A percentile compares a stretch with the other conserved stretches of the same genome.
These are phyloP conservation scores for Licmophora abbreviata DNA, from an alignment of 108 stramenopile species.

Conservation along the genomic window DNA sequence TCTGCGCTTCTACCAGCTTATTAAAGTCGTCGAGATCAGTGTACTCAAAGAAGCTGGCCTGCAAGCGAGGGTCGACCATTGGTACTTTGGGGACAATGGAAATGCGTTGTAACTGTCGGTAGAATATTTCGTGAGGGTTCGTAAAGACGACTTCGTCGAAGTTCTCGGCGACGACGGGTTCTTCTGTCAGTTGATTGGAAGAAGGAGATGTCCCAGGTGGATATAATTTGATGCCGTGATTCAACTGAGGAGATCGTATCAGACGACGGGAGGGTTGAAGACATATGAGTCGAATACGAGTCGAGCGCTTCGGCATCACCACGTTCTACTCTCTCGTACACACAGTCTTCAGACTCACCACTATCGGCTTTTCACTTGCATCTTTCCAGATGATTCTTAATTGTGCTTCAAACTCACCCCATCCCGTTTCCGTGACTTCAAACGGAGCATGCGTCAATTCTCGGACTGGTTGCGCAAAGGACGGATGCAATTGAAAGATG, in stretches of 20 bases:
- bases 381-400: conserved; percentile 89
- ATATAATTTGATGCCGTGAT: conserved; percentile 86
- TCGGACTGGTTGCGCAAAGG: conserved; percentile 81
- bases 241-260: conserved; percentile 27
- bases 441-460: conserved; percentile 80
- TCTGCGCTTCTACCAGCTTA: conserved; percentile 47
- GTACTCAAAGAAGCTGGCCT: conserved; percentile 38
- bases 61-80: conserved; percentile 21
- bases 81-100: conserved; percentile 17
- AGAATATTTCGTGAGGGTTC: conserved; percentile 68
- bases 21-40: conserved; percentile 57
- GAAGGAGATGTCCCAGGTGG: conserved; percentile 35
- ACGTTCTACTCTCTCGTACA: no score
- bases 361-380: conserved; percentile 55
- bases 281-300: background rate
- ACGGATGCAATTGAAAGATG: conserved; percentile 94
- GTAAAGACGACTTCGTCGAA: conserved; percentile 98
- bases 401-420: conserved; percentile 98
- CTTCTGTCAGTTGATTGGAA: conserved; percentile 12
- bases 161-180: conserved; percentile 85
- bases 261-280: background rate
- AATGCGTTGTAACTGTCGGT: conserved; percentile 31
- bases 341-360: no score
- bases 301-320: no score
- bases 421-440: conserved; percentile 93